These are phyloP conservation scores for Arctium lappa DNA, from an alignment of 129 eudicot genomes.

Conservation along the genomic window DNA sequence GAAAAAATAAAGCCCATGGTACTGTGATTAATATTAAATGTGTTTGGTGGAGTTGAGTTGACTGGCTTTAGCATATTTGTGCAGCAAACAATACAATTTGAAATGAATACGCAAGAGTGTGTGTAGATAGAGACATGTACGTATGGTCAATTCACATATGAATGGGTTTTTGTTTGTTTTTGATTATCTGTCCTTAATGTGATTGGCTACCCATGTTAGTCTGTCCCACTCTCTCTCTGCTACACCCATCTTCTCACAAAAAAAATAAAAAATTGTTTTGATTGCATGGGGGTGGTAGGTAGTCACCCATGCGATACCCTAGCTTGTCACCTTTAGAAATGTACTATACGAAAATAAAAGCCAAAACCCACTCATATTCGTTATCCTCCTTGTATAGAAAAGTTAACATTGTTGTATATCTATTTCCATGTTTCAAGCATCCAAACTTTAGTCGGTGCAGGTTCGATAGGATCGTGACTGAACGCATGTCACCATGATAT, in stretches of 20 bases:
- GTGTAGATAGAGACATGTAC: not conserved
- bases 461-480: not conserved
- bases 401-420: not conserved
- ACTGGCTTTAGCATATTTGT: not conserved
- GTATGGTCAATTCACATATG: not conserved
- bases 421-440: not conserved
- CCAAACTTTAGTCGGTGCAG: not conserved
- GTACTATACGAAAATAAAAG: not conserved
- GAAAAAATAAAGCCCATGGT: not conserved
- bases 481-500: not conserved
- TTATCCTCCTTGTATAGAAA: not conserved
- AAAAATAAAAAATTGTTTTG: not conserved
- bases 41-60: not conserved
- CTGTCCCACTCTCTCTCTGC: not conserved
- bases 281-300: not conserved
- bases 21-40: not conserved
- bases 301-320: too few species aligned
- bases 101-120: not conserved
- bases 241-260: not conserved
- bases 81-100: not conserved
- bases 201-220: not conserved
- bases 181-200: not conserved
- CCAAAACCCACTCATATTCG: not conserved
- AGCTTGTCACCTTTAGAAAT: not conserved
- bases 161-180: not conserved